Conservation (phyloP, 148 eudicot genomes). For the Amaranthus hypochondriacus region DNA sequence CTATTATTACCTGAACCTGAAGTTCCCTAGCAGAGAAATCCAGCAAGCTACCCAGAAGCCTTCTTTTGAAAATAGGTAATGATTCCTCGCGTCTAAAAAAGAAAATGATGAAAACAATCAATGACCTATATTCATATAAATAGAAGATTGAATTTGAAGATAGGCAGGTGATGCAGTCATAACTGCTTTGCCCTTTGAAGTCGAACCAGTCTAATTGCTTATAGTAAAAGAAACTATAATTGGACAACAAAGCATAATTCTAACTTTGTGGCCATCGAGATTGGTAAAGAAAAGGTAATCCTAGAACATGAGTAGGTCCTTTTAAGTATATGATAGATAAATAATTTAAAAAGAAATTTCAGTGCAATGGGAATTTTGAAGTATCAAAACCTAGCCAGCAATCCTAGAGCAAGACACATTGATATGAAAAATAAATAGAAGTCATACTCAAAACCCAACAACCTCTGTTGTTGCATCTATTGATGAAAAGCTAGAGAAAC, state of each 20-base stretch:
- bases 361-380: too few relatives aligned
- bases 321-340: not conserved
- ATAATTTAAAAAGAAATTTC: not conserved
- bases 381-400: too few relatives aligned
- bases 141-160: constrained; percentile 1
- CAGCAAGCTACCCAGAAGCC: constrained; percentile 85
- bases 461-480: not conserved
- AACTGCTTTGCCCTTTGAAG: not conserved
- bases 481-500: not conserved
- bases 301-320: not conserved
- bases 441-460: not conserved
- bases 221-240: not conserved
- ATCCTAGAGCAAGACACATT: too few relatives aligned
- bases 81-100: constrained; percentile 82
- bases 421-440: not conserved
- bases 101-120: constrained; percentile 7
- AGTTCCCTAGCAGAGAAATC: constrained; percentile 96
- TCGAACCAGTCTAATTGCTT: not conserved
- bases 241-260: not conserved
- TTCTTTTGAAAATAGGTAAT: constrained; percentile 86
- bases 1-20: constrained; percentile 72
- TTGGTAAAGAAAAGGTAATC: not conserved
- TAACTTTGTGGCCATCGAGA: not conserved
- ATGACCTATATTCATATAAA: not conserved
- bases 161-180: not conserved